Evolutionary conservation across 768 basidiomycete species (phyloP), one percentile per base, ranked within the genome.

Genomic region (Pleurotus tuber-regium): DNA sequence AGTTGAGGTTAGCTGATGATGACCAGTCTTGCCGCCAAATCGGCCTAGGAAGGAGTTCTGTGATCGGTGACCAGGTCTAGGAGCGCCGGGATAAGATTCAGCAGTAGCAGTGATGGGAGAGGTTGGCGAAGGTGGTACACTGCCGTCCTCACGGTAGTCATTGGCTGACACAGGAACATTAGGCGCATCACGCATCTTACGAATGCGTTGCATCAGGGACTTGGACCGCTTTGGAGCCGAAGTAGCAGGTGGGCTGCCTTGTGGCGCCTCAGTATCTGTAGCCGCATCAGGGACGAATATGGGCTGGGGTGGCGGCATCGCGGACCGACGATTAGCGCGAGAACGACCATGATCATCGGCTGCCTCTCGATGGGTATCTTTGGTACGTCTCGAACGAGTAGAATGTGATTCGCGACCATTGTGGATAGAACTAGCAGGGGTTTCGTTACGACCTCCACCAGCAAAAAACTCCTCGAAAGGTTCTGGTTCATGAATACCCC

Each of bases 401-500:
- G 59, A 56, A 46, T 62, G 58, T 11, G 66, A 61, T 52, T 86
- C 84, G 54, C 71, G 76, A 38, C 84, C 86, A 52, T 83, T 84
- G 68, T 84, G 83, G 58, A 86, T 85, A 31, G 86, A 87, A 60
- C 77, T 82, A 29, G 84, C 70, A 10, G 83, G 80, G 4, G 85
- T 83, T 43, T 83, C 83, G 66, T 55, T 63, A 64, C 61, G 76
- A 65, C 87, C 86, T 38, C 88, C 87, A 16, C 89, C 92, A 19
- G 89, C 90, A 56, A 82, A 88, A 63, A 93, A 94, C 59, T 94
- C 91, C 60, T 94, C 91, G 60, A 79, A 93, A 5, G 92, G 92
- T 62, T 94, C 92, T 4, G 92, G 92, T 61, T 93, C 92, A 59
- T 92, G 89, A 44, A 90, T 91, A 30, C 92, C 92, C 92, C 92